phyloP scores from a whole-genome alignment of 192 early-diverging fungal species.

The Podila epicladia region DNA sequence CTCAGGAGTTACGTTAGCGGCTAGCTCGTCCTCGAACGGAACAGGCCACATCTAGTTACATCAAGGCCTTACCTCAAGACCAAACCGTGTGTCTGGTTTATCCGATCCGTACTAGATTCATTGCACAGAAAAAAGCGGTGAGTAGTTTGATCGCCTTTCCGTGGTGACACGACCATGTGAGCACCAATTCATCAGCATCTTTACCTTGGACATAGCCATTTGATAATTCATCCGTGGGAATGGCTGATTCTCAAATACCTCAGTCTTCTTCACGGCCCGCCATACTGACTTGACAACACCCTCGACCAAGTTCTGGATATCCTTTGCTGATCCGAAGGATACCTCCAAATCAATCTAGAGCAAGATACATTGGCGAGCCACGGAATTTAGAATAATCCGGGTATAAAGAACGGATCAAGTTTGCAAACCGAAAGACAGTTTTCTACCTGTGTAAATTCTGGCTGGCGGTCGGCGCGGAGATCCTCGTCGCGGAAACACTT shows the following conservation, averaged over 20 bases:
- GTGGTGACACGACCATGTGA: neutral
- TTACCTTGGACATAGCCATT: slow-evolving; percentile 78
- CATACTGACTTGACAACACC: slow-evolving; percentile 73
- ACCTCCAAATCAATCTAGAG: slow-evolving; percentile 89
- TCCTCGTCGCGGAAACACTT: slow-evolving; percentile 94
- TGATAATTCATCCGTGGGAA: slow-evolving; percentile 85
- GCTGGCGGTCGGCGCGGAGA: slow-evolving; percentile 87
- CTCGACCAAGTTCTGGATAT: slow-evolving; percentile 82
- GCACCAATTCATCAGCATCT: neutral
- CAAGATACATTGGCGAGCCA: too few relatives aligned
- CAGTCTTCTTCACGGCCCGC: slow-evolving; percentile 60
- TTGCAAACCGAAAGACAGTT: neutral
- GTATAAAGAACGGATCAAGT: too few relatives aligned
- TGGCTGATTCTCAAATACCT: slow-evolving; percentile 54
- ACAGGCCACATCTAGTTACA: neutral
- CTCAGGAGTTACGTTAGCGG: neutral
- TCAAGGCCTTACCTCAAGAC: slow-evolving; percentile 65
- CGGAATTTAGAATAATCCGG: too few relatives aligned
- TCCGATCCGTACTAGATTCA: slow-evolving; percentile 80
- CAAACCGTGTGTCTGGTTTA: slow-evolving; percentile 90
- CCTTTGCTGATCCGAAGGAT: slow-evolving; percentile 77
- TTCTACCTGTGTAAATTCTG: slow-evolving; percentile 91
- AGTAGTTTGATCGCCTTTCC: too few relatives aligned
- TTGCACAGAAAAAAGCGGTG: neutral
- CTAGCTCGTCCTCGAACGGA: too few relatives aligned